These are phyloP conservation scores for Alternaria triticimaculans DNA, from an alignment of 2,329 filamentous ascomycete species.

Conservation along the genomic window DNA sequence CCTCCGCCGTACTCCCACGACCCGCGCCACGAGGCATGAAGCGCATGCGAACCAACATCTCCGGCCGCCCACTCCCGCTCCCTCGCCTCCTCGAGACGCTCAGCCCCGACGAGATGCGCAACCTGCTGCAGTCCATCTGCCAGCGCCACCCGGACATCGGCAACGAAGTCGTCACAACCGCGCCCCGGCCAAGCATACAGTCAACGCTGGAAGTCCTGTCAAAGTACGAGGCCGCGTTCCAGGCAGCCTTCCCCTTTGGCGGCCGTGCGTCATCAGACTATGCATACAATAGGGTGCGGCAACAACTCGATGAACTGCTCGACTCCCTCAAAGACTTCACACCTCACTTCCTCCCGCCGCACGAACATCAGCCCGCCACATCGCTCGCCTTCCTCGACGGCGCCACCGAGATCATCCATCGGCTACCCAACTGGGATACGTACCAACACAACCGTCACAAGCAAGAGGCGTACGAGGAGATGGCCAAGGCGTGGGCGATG, in stretches of 20 bases:
- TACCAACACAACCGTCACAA: slow-evolving; percentile 91
- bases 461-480: slow-evolving; percentile 94
- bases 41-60: slow-evolving; percentile 71
- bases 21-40: slow-evolving; percentile 65
- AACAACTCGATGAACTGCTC: slow-evolving; percentile 78
- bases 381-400: slow-evolving; percentile 89
- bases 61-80: slow-evolving; percentile 69
- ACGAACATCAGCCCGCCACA: slow-evolving; percentile 80
- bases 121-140: slow-evolving; percentile 88
- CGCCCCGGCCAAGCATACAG: slow-evolving; percentile 84
- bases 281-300: slow-evolving; percentile 89
- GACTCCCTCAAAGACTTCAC: slow-evolving; percentile 94
- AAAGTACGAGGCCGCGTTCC: slow-evolving; percentile 81
- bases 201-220: slow-evolving; percentile 81
- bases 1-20: slow-evolving; percentile 75
- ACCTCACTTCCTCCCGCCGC: slow-evolving; percentile 91
- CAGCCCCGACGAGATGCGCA: slow-evolving; percentile 81
- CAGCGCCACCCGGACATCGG: slow-evolving; percentile 86
- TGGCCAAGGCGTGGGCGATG: slow-evolving; percentile 89
- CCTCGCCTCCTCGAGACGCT: slow-evolving; percentile 92
- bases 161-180: slow-evolving; percentile 80
- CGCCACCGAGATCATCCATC: slow-evolving; percentile 88
- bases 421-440: slow-evolving; percentile 88
- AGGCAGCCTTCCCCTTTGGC: slow-evolving; percentile 81
- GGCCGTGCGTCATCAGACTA: slow-evolving; percentile 88